Percentiles rank a stretch among this genome's conserved stretches.
These are phyloP conservation scores for Begonia masoniana DNA, from an alignment of 306 rosid genomes.

Conservation along the genomic window DNA sequence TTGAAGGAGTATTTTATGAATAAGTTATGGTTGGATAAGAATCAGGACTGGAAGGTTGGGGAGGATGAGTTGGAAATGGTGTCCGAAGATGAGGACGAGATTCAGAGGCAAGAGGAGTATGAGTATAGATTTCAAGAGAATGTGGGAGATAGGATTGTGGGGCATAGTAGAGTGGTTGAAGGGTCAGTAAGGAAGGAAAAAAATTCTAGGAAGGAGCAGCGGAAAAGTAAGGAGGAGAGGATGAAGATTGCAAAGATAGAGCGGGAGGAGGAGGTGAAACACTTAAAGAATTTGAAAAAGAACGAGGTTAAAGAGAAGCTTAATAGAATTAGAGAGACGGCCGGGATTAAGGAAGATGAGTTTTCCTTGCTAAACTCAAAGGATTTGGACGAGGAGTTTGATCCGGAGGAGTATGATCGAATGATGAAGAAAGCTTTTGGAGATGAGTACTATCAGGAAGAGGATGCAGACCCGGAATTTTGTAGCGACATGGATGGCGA, in stretches of 20 bases:
- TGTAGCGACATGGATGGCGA: slow-evolving; percentile 29
- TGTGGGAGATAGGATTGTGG: slow-evolving; percentile 58
- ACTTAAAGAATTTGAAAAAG: slow-evolving; percentile 78
- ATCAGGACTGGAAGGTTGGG: slow-evolving; percentile 12
- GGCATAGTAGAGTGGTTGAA: slow-evolving; percentile 57
- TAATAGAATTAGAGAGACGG: slow-evolving; percentile 48
- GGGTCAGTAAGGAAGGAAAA: slow-evolving; percentile 82
- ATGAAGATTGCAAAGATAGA: slow-evolving; percentile 62
- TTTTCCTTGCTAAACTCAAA: slow-evolving; percentile 31
- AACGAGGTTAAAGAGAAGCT: slow-evolving; percentile 71
- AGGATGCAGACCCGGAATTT: slow-evolving; percentile 45
- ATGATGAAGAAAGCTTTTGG: slow-evolving; percentile 74
- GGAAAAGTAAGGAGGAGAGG: slow-evolving; percentile 84
- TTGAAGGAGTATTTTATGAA: slow-evolving; percentile 48
- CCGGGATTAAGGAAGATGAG: slow-evolving; percentile 59
- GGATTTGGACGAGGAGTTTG: slow-evolving; percentile 73
- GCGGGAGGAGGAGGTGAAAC: slow-evolving; percentile 89
- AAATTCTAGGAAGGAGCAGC: slow-evolving; percentile 67
- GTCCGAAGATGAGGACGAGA: slow-evolving; percentile 58
- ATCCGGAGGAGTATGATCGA: slow-evolving; percentile 73
- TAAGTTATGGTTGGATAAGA: slow-evolving; percentile 42
- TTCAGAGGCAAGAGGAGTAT: slow-evolving; percentile 69
- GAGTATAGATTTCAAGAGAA: slow-evolving; percentile 76
- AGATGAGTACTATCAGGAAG: slow-evolving; percentile 50
- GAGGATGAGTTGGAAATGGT: slow-evolving; percentile 50